Evolutionary conservation across 148 eudicot genomes (phyloP).

Genomic region (Diospyros lotus): DNA sequence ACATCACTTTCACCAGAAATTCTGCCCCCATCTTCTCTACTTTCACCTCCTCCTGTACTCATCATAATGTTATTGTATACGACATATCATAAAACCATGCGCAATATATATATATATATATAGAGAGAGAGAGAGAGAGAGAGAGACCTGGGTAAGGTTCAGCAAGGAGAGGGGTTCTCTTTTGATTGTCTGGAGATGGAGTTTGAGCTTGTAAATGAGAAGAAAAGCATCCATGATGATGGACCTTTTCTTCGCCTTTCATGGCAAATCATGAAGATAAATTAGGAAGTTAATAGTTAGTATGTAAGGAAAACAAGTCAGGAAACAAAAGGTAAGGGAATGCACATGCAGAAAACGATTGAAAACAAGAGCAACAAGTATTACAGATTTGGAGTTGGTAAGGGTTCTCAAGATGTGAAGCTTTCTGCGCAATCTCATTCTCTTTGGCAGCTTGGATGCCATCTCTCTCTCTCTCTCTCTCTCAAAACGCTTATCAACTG

Average conservation of each 20-base stretch:
- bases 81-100: no score
- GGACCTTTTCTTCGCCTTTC: slow-evolving; percentile 35
- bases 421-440: slow-evolving; percentile 37
- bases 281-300: neutral
- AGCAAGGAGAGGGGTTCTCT: slow-evolving; percentile 23
- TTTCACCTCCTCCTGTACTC: slow-evolving; percentile 38
- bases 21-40: slow-evolving; percentile 25
- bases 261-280: neutral
- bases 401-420: slow-evolving; percentile 37
- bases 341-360: no score
- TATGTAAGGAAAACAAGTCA: neutral
- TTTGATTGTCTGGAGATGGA: slow-evolving; percentile 36
- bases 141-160: slow-evolving; percentile 1
- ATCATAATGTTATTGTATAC: neutral
- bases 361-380: neutral
- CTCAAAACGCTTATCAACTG: neutral
- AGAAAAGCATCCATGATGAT: slow-evolving; percentile 45
- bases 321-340: neutral
- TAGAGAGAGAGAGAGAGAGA: neutral
- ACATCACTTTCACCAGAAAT: slow-evolving; percentile 26
- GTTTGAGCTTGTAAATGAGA: slow-evolving; percentile 34
- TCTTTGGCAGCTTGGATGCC: slow-evolving; percentile 29
- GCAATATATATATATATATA: no score
- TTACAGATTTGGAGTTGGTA: slow-evolving; percentile 51
- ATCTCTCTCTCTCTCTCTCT: slow-evolving; percentile 14